These are phyloP conservation scores for Mycena polygramma DNA, from an alignment of 768 basidiomycete genomes.

Conservation along the genomic window DNA sequence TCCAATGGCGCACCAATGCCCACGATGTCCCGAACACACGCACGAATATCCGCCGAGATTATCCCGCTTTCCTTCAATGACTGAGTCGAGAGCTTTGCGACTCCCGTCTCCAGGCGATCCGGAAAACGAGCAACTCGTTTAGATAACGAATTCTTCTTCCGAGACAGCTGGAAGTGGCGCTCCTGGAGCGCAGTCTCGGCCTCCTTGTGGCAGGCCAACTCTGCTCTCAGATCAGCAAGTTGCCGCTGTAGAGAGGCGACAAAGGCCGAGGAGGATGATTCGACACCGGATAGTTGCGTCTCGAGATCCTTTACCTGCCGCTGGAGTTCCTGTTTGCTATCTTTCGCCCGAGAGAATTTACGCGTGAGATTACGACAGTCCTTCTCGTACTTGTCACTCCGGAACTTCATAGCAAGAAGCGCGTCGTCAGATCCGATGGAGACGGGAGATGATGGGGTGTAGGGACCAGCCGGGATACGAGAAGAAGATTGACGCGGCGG, in stretches of 20 bases:
- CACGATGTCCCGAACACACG: constrained; percentile 30
- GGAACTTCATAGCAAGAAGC: neutral
- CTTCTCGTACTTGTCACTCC: constrained; percentile 11
- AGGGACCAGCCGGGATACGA: neutral
- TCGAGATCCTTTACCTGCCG: neutral
- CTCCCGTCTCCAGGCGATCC: constrained; percentile 1
- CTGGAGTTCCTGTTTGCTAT: neutral
- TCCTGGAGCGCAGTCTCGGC: neutral
- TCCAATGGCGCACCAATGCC: constrained; percentile 6
- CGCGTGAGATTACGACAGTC: constrained; percentile 7
- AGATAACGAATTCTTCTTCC: neutral
- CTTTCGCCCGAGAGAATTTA: constrained; percentile 7
- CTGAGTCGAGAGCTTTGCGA: neutral
- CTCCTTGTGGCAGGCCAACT: neutral
- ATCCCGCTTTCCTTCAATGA: constrained; percentile 23
- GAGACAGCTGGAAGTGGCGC: neutral
- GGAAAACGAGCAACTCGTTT: neutral
- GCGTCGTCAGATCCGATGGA: neutral
- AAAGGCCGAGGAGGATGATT: neutral
- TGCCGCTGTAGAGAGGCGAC: neutral
- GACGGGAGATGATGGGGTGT: neutral
- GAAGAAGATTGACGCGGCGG: neutral
- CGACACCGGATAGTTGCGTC: neutral
- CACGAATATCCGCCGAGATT: constrained; percentile 10
- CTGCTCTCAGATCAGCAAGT: constrained; percentile 2